Conservation (phyloP, 495 filamentous ascomycete genomes). For the Aspergillus ostianus region DNA sequence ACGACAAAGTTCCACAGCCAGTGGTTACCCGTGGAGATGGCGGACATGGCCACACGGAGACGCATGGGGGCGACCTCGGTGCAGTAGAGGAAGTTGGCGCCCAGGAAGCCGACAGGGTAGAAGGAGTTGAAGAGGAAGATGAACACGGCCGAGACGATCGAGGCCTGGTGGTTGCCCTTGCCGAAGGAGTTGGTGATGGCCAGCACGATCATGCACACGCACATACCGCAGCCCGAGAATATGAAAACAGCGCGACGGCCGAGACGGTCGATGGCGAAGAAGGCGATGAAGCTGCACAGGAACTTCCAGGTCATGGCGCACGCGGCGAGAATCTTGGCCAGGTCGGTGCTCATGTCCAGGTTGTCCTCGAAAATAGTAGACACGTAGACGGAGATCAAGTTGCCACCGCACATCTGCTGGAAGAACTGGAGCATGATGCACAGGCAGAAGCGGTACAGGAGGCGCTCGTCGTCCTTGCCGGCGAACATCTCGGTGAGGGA, state of each 20-base stretch:
- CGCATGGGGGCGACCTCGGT: conserved; percentile 55
- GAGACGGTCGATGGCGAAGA: conserved; percentile 52
- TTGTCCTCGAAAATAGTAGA: conserved; percentile 38
- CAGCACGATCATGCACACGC: conserved; percentile 46
- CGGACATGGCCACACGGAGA: conserved; percentile 52
- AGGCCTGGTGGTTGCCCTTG: conserved; percentile 28
- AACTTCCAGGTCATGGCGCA: conserved; percentile 52
- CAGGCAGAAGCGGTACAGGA: conserved; percentile 33
- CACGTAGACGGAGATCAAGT: conserved; percentile 33
- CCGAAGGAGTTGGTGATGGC: conserved; percentile 41
- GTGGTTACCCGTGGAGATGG: conserved; percentile 41
- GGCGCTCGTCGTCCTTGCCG: conserved; percentile 27
- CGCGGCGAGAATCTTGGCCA: conserved; percentile 30
- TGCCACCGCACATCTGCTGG: conserved; percentile 43
- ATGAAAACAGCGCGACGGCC: conserved; percentile 57
- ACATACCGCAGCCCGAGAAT: conserved; percentile 49
- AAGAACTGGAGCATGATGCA: conserved; percentile 43
- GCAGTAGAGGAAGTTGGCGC: conserved; percentile 57
- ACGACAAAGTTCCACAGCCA: conserved; percentile 59
- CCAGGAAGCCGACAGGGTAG: conserved; percentile 58
- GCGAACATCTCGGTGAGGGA: conserved; percentile 24
- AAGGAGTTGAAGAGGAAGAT: conserved; percentile 62
- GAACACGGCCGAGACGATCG: conserved; percentile 49
- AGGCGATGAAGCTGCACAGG: conserved; percentile 45
- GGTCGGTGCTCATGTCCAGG: conserved; percentile 23